Base-by-base conservation (phyloP, 441 rosid species). In the Corymbia citriodora region DNA sequence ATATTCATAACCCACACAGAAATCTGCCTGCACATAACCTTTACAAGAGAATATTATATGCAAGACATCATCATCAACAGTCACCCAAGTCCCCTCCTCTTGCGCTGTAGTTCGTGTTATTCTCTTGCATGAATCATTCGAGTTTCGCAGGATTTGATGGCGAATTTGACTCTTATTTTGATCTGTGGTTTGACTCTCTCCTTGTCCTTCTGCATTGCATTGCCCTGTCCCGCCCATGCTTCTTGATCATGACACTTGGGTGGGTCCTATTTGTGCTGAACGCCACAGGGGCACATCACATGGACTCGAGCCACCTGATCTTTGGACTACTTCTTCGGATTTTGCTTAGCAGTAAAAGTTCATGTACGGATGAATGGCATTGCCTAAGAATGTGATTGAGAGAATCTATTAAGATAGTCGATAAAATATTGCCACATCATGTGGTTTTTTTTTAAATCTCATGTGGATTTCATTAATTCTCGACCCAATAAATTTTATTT, bases 381-480 rank as follows among this genome's bases (percentile, higher is more conserved):
- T 74, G 52, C n/a, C 50, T 40, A 11, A 74, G 85, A 45, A 21
- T 74, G 85, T 79, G 16, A 45, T 40, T 12, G 15, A 23, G n/a
- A 45, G 52, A 45, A 45, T 79, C 18, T 7, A 79, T 3, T 12
- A 14, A 79, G 3, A 45, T 13, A 74, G 50, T 0, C 0, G 1
- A 79, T 18, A 79, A 79, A 2, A 45, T 45, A 13, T 7, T 2
- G 45, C 12, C 0, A 14, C 18, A 40, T 23, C 6, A 79, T 14
- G n/a, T 79, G 85, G 50, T 23, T 12, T 45, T 36, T 33, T 45
- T 6, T 21, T 21, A 52, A 0, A 12, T 52, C n/a, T 45, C 45
- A 23, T 45, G 52, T 21, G 18, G 10, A 79, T 79, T 45, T 10
- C 3, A 45, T 23, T 79, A 21, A 27, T 40, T 79, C 52, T 45